A percentile compares a stretch with the other conserved stretches of the same genome.
These are phyloP conservation scores for Lophiostoma macrostomum DNA, from an alignment of 495 filamentous ascomycete genomes.

Conservation along the genomic window DNA sequence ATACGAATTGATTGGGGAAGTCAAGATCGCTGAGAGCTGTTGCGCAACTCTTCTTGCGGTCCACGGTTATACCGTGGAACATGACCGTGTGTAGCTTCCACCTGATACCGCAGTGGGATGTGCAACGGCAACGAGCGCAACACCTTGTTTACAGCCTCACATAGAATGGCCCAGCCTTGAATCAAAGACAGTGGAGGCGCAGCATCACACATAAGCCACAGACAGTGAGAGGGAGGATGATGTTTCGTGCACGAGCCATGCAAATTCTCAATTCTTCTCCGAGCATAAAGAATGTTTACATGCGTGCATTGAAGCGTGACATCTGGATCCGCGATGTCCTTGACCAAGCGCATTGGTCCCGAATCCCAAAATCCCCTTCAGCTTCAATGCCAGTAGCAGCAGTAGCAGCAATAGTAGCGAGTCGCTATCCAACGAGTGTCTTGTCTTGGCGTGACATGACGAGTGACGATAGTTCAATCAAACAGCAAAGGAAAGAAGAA, in stretches of 20 bases:
- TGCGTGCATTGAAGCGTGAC: constrained; percentile 1
- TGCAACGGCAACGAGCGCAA: too few relatives aligned
- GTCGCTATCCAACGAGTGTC: constrained; percentile 5
- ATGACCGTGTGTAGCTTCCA: too few relatives aligned
- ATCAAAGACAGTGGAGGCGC: too few relatives aligned
- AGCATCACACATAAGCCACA: background rate
- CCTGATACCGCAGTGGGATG: too few relatives aligned
- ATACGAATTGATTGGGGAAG: too few relatives aligned
- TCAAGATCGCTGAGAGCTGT: too few relatives aligned
- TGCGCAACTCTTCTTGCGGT: too few relatives aligned
- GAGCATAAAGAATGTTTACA: background rate
- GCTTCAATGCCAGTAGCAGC: constrained; percentile 18
- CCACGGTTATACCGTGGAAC: too few relatives aligned
- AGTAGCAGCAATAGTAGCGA: background rate
- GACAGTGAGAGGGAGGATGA: background rate
- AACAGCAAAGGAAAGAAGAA: constrained; percentile 8
- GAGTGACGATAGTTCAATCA: background rate
- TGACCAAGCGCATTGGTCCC: background rate
- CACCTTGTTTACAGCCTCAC: too few relatives aligned
- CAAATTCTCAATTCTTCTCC: constrained; percentile 3
- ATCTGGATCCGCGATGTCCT: background rate
- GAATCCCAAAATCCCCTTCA: background rate
- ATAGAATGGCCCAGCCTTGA: too few relatives aligned
- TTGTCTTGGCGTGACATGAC: background rate
- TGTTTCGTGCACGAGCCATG: constrained; percentile 22